These are phyloP conservation scores for Staphylotrichum longicolle DNA, from an alignment of 495 filamentous ascomycete genomes.

Conservation along the genomic window DNA sequence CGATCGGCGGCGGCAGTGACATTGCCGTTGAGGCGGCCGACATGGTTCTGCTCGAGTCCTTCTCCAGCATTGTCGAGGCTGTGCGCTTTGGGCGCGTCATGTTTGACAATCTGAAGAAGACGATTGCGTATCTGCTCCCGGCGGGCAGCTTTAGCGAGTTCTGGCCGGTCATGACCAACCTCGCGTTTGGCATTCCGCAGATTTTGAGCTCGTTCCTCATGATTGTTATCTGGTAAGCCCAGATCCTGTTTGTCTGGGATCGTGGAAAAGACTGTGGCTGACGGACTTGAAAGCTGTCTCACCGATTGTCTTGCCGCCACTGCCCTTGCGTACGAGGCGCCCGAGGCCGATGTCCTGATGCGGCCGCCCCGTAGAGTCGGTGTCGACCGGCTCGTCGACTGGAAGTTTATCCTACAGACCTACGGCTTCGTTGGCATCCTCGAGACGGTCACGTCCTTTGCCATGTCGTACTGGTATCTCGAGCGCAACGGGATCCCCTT, in stretches of 20 bases:
- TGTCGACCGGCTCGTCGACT: conserved; percentile 63
- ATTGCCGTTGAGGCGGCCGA: conserved; percentile 70
- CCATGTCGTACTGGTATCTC: conserved; percentile 66
- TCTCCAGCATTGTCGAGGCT: conserved; percentile 65
- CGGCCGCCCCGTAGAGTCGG: conserved; percentile 58
- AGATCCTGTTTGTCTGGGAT: conserved; percentile 13
- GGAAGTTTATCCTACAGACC: conserved; percentile 59
- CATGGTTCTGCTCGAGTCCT: conserved; percentile 67
- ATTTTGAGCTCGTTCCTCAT: conserved; percentile 66
- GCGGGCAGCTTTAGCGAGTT: conserved; percentile 67
- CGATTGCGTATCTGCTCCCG: conserved; percentile 68
- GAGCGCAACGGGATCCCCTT: conserved; percentile 59
- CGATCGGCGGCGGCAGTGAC: conserved; percentile 76
- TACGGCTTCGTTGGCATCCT: conserved; percentile 63
- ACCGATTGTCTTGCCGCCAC: conserved; percentile 66
- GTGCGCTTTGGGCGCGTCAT: conserved; percentile 64
- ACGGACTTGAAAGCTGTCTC: conserved; percentile 51
- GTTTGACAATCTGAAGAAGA: conserved; percentile 72
- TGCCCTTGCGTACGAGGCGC: conserved; percentile 65
- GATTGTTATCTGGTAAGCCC: conserved; percentile 57
- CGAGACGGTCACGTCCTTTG: conserved; percentile 58
- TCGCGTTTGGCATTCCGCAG: conserved; percentile 66
- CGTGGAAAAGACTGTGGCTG: not conserved
- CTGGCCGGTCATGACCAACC: conserved; percentile 68
- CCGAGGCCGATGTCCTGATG: conserved; percentile 65